Percentiles rank a stretch among this genome's conserved stretches.
Conservation (phyloP, 768 basidiomycete species). For the Coprinopsis sp. region DNA sequence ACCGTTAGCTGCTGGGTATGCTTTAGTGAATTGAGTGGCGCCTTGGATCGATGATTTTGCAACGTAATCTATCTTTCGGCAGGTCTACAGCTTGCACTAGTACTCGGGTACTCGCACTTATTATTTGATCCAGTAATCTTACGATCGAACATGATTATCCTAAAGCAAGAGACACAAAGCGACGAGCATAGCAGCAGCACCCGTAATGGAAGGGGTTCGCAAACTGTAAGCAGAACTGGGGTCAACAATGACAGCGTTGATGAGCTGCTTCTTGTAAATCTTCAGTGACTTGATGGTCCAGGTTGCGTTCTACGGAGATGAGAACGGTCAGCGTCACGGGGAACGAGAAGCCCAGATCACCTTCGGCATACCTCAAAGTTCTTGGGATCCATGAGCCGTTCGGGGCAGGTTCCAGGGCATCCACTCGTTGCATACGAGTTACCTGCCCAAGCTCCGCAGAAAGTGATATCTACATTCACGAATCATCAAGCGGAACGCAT, state of each 20-base stretch:
- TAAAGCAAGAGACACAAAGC: too few species aligned
- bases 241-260: not conserved
- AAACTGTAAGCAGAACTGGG: not conserved
- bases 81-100: too few species aligned
- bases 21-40: too few species aligned
- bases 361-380: constrained; percentile 44
- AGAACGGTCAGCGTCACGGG: not conserved
- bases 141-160: too few species aligned
- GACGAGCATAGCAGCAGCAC: not conserved
- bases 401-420: constrained; percentile 50
- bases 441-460: constrained; percentile 82
- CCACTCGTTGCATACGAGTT: constrained; percentile 65
- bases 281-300: constrained; percentile 81
- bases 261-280: constrained; percentile 57
- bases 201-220: not conserved
- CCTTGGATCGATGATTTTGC: too few species aligned
- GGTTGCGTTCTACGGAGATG: constrained; percentile 62
- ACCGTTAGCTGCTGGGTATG: too few species aligned
- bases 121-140: too few species aligned
- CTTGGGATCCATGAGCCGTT: constrained; percentile 22
- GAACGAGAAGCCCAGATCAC: constrained; percentile 3
- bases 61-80: too few species aligned
- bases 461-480: constrained; percentile 69
- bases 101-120: too few species aligned
- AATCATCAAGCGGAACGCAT: not conserved